A percentile compares a stretch with the other conserved stretches of the same genome.
phyloP scores from a whole-genome alignment of 148 eudicot genomes.

The Vaccinium macrocarpon region DNA sequence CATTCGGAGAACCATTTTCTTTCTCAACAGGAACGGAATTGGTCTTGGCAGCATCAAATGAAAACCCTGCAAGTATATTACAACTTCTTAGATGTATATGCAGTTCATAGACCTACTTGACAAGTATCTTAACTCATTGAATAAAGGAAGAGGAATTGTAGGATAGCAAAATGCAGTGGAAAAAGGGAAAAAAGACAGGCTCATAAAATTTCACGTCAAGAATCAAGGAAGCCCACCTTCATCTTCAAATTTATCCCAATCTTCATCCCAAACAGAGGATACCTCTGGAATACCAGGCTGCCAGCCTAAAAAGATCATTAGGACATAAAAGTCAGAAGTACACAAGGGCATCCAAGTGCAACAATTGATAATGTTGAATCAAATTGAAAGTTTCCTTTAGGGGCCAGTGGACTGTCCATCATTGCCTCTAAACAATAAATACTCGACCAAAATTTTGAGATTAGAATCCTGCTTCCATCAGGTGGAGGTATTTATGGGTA shows the following conservation, averaged over 20 bases:
- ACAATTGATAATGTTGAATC: neutral
- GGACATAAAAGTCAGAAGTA: constrained; percentile 20
- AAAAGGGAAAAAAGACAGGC: neutral
- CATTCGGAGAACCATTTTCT: constrained; percentile 52
- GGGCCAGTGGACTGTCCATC: neutral
- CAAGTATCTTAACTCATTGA: neutral
- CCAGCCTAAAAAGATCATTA: constrained; percentile 63
- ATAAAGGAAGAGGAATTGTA: neutral
- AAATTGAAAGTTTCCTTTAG: constrained; percentile 6
- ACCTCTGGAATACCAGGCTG: constrained; percentile 87
- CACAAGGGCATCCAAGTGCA: constrained; percentile 12
- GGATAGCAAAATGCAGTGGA: neutral
- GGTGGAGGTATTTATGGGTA: neutral
- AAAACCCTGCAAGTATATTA: constrained; percentile 53
- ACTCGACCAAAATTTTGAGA: neutral
- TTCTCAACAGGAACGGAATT: constrained; percentile 44
- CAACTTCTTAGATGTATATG: constrained; percentile 9
- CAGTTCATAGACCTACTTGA: neutral
- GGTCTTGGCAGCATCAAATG: constrained; percentile 50
- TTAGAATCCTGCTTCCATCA: neutral
- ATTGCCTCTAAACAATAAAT: neutral
- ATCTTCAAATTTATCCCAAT: constrained; percentile 99
- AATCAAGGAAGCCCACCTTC: constrained; percentile 55
- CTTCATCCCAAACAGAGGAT: constrained; percentile 95
- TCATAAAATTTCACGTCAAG: neutral